Evolutionary conservation across 352 stramenopile species (phyloP).

Genomic region (Blastocystis sp.): DNA sequence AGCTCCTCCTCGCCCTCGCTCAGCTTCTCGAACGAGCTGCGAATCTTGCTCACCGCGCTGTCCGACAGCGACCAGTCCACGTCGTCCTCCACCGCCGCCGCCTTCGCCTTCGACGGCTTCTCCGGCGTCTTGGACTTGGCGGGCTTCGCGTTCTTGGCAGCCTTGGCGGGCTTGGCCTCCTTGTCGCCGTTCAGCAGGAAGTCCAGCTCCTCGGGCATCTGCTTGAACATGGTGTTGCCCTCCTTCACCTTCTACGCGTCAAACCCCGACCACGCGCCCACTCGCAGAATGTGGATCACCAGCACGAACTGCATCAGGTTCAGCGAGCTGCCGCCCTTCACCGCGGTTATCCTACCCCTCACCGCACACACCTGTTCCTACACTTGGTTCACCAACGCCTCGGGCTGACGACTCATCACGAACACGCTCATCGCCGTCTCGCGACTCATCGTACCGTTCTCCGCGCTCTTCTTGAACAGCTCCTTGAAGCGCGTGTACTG

Average conservation of each 20-base stretch:
- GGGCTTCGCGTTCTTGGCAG: neutral
- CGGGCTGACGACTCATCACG: neutral
- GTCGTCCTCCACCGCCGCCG: neutral
- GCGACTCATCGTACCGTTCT: conserved; percentile 3
- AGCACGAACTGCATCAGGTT: conserved; percentile 49
- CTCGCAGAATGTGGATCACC: conserved; percentile 35
- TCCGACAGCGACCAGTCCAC: conserved; percentile 50
- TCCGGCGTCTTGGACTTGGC: neutral
- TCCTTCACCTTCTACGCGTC: neutral
- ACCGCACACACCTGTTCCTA: neutral
- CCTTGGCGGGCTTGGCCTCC: neutral
- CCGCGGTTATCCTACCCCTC: neutral
- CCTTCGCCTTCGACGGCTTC: neutral
- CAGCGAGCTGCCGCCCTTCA: neutral
- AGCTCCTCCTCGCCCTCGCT: conserved; percentile 36
- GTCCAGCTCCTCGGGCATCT: neutral
- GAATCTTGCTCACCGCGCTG: conserved; percentile 6
- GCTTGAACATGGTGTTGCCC: neutral
- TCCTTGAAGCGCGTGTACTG: conserved; percentile 2
- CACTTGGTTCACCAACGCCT: neutral
- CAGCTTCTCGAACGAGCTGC: conserved; percentile 19
- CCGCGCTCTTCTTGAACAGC: conserved; percentile 26
- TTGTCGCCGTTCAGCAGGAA: neutral
- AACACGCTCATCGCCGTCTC: conserved; percentile 19
- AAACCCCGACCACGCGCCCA: neutral